Base-by-base conservation (phyloP, 805 yeast genomes). In the Wickerhamomyces sydowiorum region DNA sequence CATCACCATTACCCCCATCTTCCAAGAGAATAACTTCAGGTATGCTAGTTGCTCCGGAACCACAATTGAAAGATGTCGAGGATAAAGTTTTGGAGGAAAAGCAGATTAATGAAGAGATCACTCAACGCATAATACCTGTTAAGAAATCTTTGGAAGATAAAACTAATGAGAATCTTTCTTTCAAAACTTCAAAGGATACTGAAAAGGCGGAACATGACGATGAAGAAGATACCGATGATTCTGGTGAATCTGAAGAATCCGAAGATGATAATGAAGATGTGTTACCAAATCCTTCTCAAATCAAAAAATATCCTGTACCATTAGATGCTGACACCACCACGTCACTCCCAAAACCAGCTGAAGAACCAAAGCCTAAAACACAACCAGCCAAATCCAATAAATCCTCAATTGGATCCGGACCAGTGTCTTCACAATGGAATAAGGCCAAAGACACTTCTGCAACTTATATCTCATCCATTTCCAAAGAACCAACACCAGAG, bases 41-140 rank as follows among this genome's bases (percentile, higher is more conserved):
- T 13, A 68, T 66, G 68, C 51, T 69, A 19, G 54, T 66, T 13
- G 67, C 65, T 20, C 74, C 74, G 2, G 73, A 68, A 46, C 72
- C 73, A 18, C 65, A 60, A 48, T 52, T 68, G 40, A 57, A 65
- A 18, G 73, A 66, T 42, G 61, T 67, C 10, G 70, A 64, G 43
- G 65, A 60, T 34, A 61, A 60, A 33, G 52, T 68, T 15, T 52
- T 57, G 20, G 68, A 66, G 39, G 72, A 70, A 13, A 70, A 46
- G 56, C 70, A 54, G 41, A 53, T 49, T 36, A 52, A 51, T 43
- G 61, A 59, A 31, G 53, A 50, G 29, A 33, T 51, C 6, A 39
- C 50, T 2, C 51, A 41, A 39, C 54, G 42, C 47, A 51, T 49
- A 21, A 48, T 52, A 9, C 60, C 57, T 5, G 36, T 45, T 1